Evolutionary conservation across 345 rosid genomes (phyloP).

Genomic region (Triadica sebifera): DNA sequence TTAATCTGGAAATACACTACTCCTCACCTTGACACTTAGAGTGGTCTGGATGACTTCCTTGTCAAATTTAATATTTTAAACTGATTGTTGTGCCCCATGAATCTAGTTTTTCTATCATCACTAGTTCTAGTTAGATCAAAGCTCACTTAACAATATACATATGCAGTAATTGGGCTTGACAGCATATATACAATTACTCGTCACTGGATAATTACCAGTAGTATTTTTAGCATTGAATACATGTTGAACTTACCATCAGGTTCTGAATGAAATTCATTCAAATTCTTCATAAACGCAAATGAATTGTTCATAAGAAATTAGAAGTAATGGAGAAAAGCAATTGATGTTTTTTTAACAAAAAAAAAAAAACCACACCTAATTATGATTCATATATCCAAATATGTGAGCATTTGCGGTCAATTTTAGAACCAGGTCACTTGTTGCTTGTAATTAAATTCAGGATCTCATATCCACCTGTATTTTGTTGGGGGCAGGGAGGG

Average conservation of each 20-base stretch:
- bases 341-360: not conserved
- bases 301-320: not conserved
- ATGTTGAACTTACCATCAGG: not conserved
- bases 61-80: not conserved
- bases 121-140: not conserved
- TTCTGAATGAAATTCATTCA: not conserved
- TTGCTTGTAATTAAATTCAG: not conserved
- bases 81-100: not conserved
- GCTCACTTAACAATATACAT: not conserved
- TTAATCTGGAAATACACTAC: not conserved
- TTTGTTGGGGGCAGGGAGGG: not conserved
- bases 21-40: not conserved
- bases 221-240: not conserved
- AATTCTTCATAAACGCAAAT: not conserved
- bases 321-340: not conserved
- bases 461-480: not conserved
- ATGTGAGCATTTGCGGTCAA: not conserved
- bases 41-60: not conserved
- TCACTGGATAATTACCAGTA: too few relatives aligned
- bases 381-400: not conserved
- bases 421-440: too few relatives aligned
- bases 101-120: not conserved
- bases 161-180: not conserved
- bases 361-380: not conserved
- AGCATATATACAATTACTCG: too few relatives aligned